Evolutionary conservation across 371 early-diverging fungal species (phyloP).

Genomic region (Mortierella polycephala): DNA sequence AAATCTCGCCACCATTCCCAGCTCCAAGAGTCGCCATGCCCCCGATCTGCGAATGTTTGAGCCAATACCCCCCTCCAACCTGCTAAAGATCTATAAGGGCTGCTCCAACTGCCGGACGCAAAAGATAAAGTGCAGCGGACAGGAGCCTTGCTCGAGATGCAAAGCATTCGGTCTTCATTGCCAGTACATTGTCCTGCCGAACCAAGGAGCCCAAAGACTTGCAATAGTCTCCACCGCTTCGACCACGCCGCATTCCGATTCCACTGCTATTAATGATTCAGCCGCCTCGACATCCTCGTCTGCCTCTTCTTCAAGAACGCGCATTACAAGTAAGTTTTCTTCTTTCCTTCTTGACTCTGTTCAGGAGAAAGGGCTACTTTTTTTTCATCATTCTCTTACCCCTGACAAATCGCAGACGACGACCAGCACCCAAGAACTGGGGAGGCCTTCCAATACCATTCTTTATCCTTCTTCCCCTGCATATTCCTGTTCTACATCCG

Average conservation of each 20-base stretch:
- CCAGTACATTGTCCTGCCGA: conserved; percentile 52
- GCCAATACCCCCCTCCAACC: conserved; percentile 47
- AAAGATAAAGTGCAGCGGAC: conserved; percentile 55
- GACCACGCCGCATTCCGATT: not conserved
- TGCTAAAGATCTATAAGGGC: conserved; percentile 55
- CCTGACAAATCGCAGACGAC: not conserved
- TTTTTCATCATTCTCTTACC: not conserved
- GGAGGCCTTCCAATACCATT: too few relatives aligned
- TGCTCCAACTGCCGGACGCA: conserved; percentile 53
- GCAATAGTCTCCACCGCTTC: conserved; percentile 35
- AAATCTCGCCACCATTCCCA: conserved; percentile 17
- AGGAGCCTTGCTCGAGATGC: conserved; percentile 49
- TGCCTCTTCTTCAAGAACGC: not conserved
- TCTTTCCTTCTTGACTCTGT: not conserved
- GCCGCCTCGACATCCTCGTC: not conserved
- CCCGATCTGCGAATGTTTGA: conserved; percentile 52
- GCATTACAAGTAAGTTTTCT: not conserved
- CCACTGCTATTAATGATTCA: not conserved
- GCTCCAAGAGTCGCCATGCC: conserved; percentile 41
- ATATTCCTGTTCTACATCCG: too few relatives aligned
- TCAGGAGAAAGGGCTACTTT: not conserved
- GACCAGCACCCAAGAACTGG: too few relatives aligned
- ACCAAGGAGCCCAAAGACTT: conserved; percentile 41
- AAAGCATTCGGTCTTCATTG: conserved; percentile 45
- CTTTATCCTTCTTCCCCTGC: too few relatives aligned